Base-by-base conservation (phyloP, 1,139 yeast genomes). In the Spathaspora sp. region DNA sequence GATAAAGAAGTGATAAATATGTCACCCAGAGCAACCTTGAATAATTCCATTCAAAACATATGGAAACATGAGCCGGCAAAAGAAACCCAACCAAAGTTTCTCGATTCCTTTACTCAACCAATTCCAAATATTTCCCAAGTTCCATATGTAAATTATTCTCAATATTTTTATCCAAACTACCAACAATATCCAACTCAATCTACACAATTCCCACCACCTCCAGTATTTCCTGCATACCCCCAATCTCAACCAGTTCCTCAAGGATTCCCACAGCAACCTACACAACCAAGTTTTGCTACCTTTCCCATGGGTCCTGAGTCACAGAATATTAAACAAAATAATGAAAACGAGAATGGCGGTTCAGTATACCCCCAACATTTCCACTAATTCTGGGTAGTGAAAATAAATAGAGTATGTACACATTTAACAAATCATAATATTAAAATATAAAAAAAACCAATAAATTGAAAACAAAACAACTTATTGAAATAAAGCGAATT, bases 61-160 rank as follows among this genome's bases (percentile, higher is more conserved):
- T 37, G 39, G 40, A 42, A 27, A 13, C 43, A 45, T 20, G 25
- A 40, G 16, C 39, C 33, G 7, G 8, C 26, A 16, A 27, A 25
- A 34, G 33, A 31, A 4, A 6, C 5, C 15, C 36, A 31, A 31
- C 36, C 36, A 15, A 15, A 15, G 13, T 31, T 31, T 31, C 10
- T 13, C 13, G 11, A 13, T 31, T n/a, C 15, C 3, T 7, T 31
- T 15, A 15, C 36, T 15, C 36, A 13, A 13, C 18, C 44, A 23
- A 37, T 31, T 13, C 18, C 23, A 3, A n/a, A n/a, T n/a, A n/a
- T n/a, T n/a, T n/a, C n/a, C n/a, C 40, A 4, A 18, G 38, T 13
- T 33, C 42, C 18, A n/a, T 37, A 34, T 13, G 37, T 36, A 31
- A 33, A 29, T 18, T 39, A 31, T 7, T 48, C 45, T 23, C 43